Base-by-base conservation (phyloP, 1,139 yeast genomes). In the Candida gigantensis region DNA sequence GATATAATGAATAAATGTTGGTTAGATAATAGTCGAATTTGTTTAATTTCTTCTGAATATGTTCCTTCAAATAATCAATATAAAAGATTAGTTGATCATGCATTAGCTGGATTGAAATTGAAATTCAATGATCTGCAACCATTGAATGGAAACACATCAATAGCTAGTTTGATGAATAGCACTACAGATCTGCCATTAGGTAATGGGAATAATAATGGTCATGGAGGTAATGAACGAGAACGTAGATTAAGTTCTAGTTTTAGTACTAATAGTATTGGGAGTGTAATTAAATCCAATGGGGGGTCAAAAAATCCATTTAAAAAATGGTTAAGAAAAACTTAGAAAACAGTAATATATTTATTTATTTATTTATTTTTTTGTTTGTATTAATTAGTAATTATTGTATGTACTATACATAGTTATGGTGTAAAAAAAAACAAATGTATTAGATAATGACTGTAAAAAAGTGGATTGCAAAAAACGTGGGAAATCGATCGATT, bases 11-110 rank as follows among this genome's bases (percentile, higher is more conserved):
- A 53, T 5, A 53, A 54, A 30, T 55, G 65, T 6, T 42, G 39
- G 35, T 46, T 70, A 36, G 75, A 71, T 42, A 45, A 57, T 7
- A 41, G 49, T 12, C 50, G 72, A 20, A 65, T 64, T 44, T 52
- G 64, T 34, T 39, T 71, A 8, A 66, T 68, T 4, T 61, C 55
- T 36, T 40, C 54, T 24, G 63, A 59, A 32, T 11, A 24, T 23
- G 18, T 28, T 7, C 34, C 36, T 17, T 28, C 32, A n/a, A 31
- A 24, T 24, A 18, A 30, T 17, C 27, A 21, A n/a, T 46, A 51
- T 40, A 51, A 52, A 37, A 58, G 51, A 39, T 52, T 51, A 35
- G 36, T 63, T n/a, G 49, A 62, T 29, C 60, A 62, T 47, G 69
- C 70, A 2, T 50, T 71, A 30, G 46, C 55, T 27, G 42, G 51